Evolutionary conservation across 352 stramenopile genomes (phyloP), one percentile per base, ranked within the genome.

Genomic region (Thalassiosira mediterranea): DNA sequence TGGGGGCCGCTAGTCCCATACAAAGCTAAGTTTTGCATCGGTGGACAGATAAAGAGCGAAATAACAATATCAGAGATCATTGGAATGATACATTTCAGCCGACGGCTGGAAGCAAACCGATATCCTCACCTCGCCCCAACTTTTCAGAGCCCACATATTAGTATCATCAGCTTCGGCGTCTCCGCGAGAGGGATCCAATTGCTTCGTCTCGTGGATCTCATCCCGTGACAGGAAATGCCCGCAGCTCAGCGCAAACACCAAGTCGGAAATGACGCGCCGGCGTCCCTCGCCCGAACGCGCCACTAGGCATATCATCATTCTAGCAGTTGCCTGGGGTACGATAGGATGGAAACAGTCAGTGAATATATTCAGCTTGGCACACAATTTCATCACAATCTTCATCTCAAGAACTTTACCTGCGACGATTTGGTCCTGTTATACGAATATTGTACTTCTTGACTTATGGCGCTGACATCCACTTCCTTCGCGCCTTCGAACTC

Each of bases 231-330:
- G 21, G 44, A 8, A 61, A 25, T 69, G 42, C 4, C 86, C 83
- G 63, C 85, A 73, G 65, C 79, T 91, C 29, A 94, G 46, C 4
- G 87, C 87, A 79, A 91, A 91, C 15, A 80, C 54, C 19, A 94
- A 72, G 46, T 94, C 88, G 28, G 81, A 51, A 49, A 93, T 77
- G 26, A 93, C 88, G 54, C 86, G 74, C 47, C 81, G 69, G 17
- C 89, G 69, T 3, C 86, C 85, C 66, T 94, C 89, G 3, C 89
- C 88, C 38, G 82, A 83, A 25, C 89, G 47, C 46, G 88, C 86
- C 5, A 91, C 81, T 19, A 94, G 73, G 28, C 83, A 83, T 19
- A 93, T 72, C 15, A 94, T 76, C 25, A 94, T 54, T 38, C 87
- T 65, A n/a, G 86, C 86, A 29, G 79, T 56, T 31, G 83, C 72